Base-by-base conservation (phyloP, 345 rosid genomes). In the Pistacia vera region DNA sequence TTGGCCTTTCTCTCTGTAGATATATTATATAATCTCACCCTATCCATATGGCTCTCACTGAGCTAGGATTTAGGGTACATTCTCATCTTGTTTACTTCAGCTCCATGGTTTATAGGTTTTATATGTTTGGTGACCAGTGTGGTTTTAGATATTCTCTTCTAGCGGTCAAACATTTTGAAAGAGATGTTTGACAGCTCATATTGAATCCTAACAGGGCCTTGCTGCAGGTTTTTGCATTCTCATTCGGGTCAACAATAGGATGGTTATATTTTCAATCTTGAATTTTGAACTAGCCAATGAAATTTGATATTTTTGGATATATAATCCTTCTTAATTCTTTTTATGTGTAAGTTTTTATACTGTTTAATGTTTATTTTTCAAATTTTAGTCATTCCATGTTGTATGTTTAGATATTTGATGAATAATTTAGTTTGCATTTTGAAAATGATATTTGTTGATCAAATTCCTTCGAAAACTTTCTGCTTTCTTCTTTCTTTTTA, bases 71-170 rank as follows among this genome's bases (percentile, higher is more conserved):
- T 52, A 0, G 60, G 60, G 52, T 55, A 8, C 44, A 17, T 33
- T 30, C 41, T 33, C 59, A 8, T 52, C 20, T 44, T 44, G 8
- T 71, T 48, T 72, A 61, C 44, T 17, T 52, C 33, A 30, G 10
- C 3, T 71, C 58, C 63, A n/a, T 60, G 44, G 59, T 71, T 61
- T 57, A 60, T 22, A 60, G 65, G 38, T 14, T 59, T 60, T 51
- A 68, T 20, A 11, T 16, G 46, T 28, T 68, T 4, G 17, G n/a
- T 54, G 59, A 30, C 22, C 22, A 68, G 22, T 14, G 4, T 59
- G 17, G 49, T 62, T 62, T 73, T 30, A 49, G 28, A 6, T 28
- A 30, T 62, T 51, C 28, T 63, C 18, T n/a, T 16, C 10, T 51
- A 16, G 52, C 5, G 28, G 18, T 49, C 5, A 17, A 33, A 63